A percentile compares a stretch with the other conserved stretches of the same genome.
These are phyloP conservation scores for Aspergillus sp. DNA, from an alignment of 2,329 filamentous ascomycete genomes.

Conservation along the genomic window DNA sequence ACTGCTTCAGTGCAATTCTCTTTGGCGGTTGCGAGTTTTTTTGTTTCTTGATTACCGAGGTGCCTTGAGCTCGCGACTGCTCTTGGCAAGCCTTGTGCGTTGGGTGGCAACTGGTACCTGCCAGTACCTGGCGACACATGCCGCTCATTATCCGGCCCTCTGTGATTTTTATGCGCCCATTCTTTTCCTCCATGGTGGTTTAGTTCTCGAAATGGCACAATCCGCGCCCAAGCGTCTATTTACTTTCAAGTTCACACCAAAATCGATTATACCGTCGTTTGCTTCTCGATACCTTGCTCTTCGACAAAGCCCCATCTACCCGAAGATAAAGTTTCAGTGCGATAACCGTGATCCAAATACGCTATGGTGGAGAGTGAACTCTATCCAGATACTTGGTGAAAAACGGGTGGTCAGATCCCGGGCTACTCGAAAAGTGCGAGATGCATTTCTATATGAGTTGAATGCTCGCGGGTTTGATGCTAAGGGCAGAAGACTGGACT, in stretches of 20 bases:
- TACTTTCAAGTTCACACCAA: conserved; percentile 24
- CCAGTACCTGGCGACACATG: neutral
- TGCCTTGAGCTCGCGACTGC: neutral
- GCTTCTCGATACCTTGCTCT: conserved; percentile 30
- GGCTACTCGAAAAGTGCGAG: conserved; percentile 43
- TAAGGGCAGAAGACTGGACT: conserved; percentile 26
- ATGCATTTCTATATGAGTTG: conserved; percentile 49
- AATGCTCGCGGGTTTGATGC: conserved; percentile 46
- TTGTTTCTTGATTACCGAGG: neutral
- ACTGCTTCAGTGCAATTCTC: neutral
- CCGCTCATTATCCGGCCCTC: neutral
- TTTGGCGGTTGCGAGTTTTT: neutral
- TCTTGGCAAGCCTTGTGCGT: neutral
- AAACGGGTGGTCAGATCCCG: conserved; percentile 51
- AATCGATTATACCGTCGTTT: conserved; percentile 25
- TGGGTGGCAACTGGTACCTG: neutral
- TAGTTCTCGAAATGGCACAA: conserved; percentile 19
- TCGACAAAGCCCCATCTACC: conserved; percentile 34
- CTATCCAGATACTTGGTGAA: conserved; percentile 21
- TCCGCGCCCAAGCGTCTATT: conserved; percentile 20
- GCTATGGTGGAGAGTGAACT: conserved; percentile 50
- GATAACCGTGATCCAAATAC: conserved; percentile 39
- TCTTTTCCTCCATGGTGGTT: neutral
- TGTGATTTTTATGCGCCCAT: neutral
- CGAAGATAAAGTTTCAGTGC: conserved; percentile 39